These are phyloP conservation scores for Tardiomyces digboiensis DNA, from an alignment of 1,139 yeast species.

Conservation along the genomic window DNA sequence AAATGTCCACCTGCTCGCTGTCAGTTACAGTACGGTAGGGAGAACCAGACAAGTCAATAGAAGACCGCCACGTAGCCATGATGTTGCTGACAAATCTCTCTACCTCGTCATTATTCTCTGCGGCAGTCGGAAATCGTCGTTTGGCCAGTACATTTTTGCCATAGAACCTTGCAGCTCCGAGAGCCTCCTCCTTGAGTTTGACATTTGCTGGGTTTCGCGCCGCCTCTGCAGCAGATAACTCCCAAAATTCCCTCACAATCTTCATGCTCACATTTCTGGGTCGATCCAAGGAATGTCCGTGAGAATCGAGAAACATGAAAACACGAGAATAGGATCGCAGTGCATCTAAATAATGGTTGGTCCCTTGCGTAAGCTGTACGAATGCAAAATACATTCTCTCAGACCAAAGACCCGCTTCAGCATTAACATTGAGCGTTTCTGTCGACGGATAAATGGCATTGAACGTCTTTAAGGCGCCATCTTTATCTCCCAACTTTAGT, in stretches of 20 bases:
- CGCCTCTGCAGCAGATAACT: background rate
- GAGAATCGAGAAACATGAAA: background rate
- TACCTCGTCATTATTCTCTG: slow-evolving; percentile 27
- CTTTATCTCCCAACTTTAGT: background rate
- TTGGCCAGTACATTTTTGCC: background rate
- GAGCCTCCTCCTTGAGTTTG: background rate
- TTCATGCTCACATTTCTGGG: background rate
- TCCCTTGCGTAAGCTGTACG: background rate
- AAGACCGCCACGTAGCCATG: background rate
- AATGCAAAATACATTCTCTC: background rate
- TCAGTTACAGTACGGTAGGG: background rate
- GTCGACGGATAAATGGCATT: background rate
- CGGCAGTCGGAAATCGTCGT: slow-evolving; percentile 35
- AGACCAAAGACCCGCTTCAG: background rate
- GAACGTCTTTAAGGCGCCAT: background rate
- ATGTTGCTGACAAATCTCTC: slow-evolving; percentile 23
- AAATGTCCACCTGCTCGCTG: slow-evolving; percentile 5
- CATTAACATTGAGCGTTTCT: background rate
- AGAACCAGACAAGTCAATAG: background rate
- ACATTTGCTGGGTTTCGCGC: background rate
- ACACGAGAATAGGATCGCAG: background rate
- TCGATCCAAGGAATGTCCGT: background rate
- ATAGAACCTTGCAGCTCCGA: background rate
- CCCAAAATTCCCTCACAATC: background rate
- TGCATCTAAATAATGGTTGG: background rate